Percentiles rank a stretch among this genome's conserved stretches.
Conservation (phyloP, 2,329 filamentous ascomycete genomes). For the Amphichorda felina region DNA sequence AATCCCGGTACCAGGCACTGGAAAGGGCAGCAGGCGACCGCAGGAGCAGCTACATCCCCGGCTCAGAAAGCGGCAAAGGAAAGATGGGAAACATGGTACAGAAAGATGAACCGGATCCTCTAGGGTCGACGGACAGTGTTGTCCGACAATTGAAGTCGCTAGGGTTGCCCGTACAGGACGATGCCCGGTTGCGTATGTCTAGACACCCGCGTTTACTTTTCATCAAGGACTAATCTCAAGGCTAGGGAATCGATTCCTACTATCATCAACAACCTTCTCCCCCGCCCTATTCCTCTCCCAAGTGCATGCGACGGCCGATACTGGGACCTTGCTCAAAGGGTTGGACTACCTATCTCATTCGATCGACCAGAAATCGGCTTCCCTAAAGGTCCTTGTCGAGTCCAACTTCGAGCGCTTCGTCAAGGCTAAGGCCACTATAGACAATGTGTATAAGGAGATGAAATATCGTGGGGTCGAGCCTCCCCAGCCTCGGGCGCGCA, state of each 20-base stretch:
- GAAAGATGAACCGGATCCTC: constrained; percentile 82
- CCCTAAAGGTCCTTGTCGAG: constrained; percentile 89
- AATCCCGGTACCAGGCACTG: constrained; percentile 75
- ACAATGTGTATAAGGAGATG: constrained; percentile 99
- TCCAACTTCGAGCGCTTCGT: constrained; percentile 98
- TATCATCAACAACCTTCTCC: constrained; percentile 93
- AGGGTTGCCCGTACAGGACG: constrained; percentile 75
- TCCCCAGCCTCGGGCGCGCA: constrained; percentile 25
- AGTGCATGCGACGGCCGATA: constrained; percentile 78
- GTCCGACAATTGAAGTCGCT: constrained; percentile 65
- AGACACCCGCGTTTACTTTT: not conserved
- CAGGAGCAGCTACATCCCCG: constrained; percentile 52
- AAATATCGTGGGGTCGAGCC: constrained; percentile 55
- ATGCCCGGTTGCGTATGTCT: constrained; percentile 60
- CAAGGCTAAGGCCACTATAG: constrained; percentile 91
- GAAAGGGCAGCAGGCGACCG: constrained; percentile 62
- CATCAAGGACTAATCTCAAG: not conserved
- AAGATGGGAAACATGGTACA: constrained; percentile 70
- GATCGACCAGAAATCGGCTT: constrained; percentile 96
- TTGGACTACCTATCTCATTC: constrained; percentile 79
- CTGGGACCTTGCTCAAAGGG: constrained; percentile 66
- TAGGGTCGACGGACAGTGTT: constrained; percentile 82
- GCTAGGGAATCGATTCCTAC: constrained; percentile 76
- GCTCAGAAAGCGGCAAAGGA: constrained; percentile 52
- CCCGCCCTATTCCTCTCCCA: constrained; percentile 86